These are phyloP conservation scores for Dillenia turbinata DNA, from an alignment of 164 flowering plant genomes.

Conservation along the genomic window DNA sequence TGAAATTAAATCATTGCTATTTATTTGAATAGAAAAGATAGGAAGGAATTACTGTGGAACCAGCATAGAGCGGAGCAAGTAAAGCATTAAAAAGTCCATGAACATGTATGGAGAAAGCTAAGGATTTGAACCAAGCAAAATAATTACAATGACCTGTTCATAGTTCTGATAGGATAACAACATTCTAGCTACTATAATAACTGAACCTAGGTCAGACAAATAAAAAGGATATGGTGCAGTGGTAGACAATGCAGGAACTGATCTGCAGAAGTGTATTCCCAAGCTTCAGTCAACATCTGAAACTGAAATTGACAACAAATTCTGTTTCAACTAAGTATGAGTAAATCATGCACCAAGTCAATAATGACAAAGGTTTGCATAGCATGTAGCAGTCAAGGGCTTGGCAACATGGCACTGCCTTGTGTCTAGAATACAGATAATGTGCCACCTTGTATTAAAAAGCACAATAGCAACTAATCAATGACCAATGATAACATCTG, in stretches of 20 bases:
- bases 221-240: slow-evolving; percentile 89
- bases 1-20: neutral
- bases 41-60: slow-evolving; percentile 58
- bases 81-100: slow-evolving; percentile 98
- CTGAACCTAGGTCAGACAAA: slow-evolving; percentile 5
- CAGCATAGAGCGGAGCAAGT: slow-evolving; percentile 95
- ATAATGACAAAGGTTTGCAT: too few relatives aligned
- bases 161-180: neutral
- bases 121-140: slow-evolving; percentile 31
- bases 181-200: neutral
- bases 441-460: too few relatives aligned
- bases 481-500: too few relatives aligned
- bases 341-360: too few relatives aligned
- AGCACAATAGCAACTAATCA: too few relatives aligned
- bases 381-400: too few relatives aligned
- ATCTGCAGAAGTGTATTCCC: slow-evolving; percentile 86
- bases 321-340: too few relatives aligned
- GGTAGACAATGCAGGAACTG: slow-evolving; percentile 90
- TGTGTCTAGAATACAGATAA: too few relatives aligned
- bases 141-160: neutral
- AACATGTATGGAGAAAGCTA: slow-evolving; percentile 71
- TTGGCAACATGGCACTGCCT: too few relatives aligned
- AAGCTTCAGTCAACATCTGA: slow-evolving; percentile 76
- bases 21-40: slow-evolving; percentile 4
- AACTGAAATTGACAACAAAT: slow-evolving; percentile 49